These are phyloP conservation scores for Yarrowia sp. DNA, from an alignment of 805 yeast species.

Conservation along the genomic window DNA sequence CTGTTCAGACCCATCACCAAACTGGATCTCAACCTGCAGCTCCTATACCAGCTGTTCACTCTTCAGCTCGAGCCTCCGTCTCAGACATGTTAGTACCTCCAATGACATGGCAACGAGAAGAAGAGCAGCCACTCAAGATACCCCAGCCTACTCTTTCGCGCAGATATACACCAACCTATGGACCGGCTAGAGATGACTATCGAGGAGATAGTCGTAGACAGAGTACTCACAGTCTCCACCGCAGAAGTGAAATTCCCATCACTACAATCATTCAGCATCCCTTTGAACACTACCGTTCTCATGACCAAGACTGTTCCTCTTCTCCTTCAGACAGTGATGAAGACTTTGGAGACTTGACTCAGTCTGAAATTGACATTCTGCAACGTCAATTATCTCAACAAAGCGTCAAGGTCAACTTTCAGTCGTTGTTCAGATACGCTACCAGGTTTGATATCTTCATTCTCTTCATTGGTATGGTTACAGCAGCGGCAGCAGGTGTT, in stretches of 20 bases:
- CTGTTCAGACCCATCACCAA: background rate
- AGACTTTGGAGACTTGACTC: background rate
- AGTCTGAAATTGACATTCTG: background rate
- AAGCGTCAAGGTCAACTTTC: background rate
- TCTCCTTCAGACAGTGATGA: background rate
- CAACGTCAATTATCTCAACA: background rate
- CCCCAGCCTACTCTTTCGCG: background rate
- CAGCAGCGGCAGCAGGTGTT: conserved; percentile 41
- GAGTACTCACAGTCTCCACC: background rate
- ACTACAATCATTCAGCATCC: background rate
- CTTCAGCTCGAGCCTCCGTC: background rate
- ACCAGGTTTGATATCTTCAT: conserved; percentile 34
- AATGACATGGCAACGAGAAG: background rate
- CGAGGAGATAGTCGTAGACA: background rate
- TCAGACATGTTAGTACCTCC: background rate
- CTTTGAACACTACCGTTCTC: background rate
- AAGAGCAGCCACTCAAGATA: too few species aligned
- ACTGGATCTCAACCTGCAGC: background rate
- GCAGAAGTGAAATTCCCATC: background rate
- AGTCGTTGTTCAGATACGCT: conserved; percentile 39
- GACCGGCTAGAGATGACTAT: background rate
- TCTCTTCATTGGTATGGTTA: conserved; percentile 35
- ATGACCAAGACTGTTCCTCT: background rate
- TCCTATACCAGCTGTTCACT: background rate
- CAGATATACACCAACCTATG: background rate